Evolutionary conservation across 345 rosid genomes (phyloP).

Genomic region (Pugionium cornutum): DNA sequence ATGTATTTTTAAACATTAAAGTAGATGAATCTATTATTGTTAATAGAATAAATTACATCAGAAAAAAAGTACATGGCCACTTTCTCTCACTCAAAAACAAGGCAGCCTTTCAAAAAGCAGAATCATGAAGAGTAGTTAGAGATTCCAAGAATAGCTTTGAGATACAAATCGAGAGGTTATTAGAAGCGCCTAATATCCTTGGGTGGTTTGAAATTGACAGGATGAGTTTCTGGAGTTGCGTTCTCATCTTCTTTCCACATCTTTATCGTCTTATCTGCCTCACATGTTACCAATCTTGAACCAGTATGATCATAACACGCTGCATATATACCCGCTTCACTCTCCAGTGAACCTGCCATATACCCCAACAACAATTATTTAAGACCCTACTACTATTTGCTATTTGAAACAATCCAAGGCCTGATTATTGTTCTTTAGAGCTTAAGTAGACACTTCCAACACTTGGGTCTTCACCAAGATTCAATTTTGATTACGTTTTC

Average conservation of each 20-base stretch:
- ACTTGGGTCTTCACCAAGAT: slow-evolving; percentile 7
- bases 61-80: too few species aligned
- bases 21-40: too few species aligned
- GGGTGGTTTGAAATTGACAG: slow-evolving; percentile 82
- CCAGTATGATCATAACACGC: slow-evolving; percentile 71
- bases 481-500: too few species aligned
- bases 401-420: background rate
- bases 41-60: too few species aligned
- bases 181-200: slow-evolving; percentile 79
- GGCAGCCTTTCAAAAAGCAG: too few species aligned
- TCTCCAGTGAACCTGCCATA: slow-evolving; percentile 71
- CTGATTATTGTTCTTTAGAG: background rate
- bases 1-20: too few species aligned
- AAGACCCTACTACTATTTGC: too few species aligned
- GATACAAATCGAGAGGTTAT: background rate
- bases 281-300: slow-evolving; percentile 69
- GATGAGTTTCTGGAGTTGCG: slow-evolving; percentile 90
- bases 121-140: too few species aligned
- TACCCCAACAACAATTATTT: too few species aligned
- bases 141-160: background rate
- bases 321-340: slow-evolving; percentile 92
- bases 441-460: background rate
- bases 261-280: slow-evolving; percentile 88
- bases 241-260: slow-evolving; percentile 94
- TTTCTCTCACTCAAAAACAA: too few species aligned